Base-by-base conservation (phyloP, 495 filamentous ascomycete genomes). In the Penicillium robsamsonii region DNA sequence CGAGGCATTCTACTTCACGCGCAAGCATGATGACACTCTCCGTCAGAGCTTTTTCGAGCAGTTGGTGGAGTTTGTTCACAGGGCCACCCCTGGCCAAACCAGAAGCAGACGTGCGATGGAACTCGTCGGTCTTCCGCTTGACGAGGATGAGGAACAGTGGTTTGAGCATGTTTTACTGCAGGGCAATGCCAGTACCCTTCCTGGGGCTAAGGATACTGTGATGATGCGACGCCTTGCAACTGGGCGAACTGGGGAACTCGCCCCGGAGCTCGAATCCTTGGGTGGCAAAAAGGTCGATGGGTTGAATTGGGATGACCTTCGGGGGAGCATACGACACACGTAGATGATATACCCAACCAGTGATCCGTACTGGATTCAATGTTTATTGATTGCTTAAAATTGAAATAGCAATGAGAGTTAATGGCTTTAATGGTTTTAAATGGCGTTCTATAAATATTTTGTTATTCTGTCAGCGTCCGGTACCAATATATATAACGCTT, bases 1-100 rank as follows among this genome's bases (percentile, higher is more conserved):
- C 4, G 87, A 90, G 59, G 87, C 88, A 17, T 87, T 91, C 61
- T 85, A 83, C 61, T 92, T 90, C 63, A 81, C 84, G 18, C 81
- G 89, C 18, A 75, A 75, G 7, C 82, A 87, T 44, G 80, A 86
- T 18, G 84, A 88, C 15, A 58, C 68, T 40, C 73, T 80, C 22
- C 88, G 82, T 27, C 80, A 73, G 30, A 72, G 71, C 57, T 82
- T 88, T 30, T 84, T 94, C 47, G 82, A 86, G 60, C 77, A 79
- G 57, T 71, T 94, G n/a, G 74, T 91, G n/a, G 64, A 77, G 8
- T 79, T 83, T 25, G 83, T 87, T 11, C 80, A 88, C 49, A 73
- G 73, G 18, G 72, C 73, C 4, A 58, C 69, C 3, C 56, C 73
- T 4, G 71, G 74, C 13, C 75, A 79, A 27, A 69, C 75, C 9